Evolutionary conservation across 2,329 filamentous ascomycete species (phyloP).

Genomic region (Colletotrichum cordylinicola): DNA sequence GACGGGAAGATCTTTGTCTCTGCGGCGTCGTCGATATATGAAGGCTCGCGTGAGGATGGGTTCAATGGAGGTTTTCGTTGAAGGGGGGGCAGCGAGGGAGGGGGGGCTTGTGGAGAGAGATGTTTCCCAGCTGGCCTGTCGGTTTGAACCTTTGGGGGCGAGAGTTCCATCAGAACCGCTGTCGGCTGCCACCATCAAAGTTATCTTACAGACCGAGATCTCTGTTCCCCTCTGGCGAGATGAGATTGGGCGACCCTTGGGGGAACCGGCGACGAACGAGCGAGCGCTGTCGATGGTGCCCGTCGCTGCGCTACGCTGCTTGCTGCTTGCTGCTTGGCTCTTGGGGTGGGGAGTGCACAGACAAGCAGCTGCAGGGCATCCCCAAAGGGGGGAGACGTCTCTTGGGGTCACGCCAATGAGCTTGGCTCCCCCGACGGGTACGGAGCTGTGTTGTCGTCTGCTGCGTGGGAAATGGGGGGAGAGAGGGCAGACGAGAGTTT

Average conservation of each 20-base stretch:
- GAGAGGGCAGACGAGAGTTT: constrained; percentile 4
- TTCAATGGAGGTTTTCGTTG: background rate
- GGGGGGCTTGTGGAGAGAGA: background rate
- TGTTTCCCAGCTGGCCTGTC: background rate
- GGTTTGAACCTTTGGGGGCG: background rate
- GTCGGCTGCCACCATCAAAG: background rate
- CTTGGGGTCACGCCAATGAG: constrained; percentile 11
- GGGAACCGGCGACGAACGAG: background rate
- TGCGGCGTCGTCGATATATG: background rate
- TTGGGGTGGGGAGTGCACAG: constrained; percentile 1
- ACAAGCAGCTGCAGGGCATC: constrained; percentile 17
- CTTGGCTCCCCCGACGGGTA: constrained; percentile 15
- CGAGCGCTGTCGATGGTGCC: background rate
- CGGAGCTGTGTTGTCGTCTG: background rate
- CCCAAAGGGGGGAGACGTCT: background rate
- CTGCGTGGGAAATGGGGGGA: constrained; percentile 1
- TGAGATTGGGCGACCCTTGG: constrained; percentile 3
- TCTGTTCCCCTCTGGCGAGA: background rate
- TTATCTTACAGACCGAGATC: background rate
- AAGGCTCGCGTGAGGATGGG: background rate
- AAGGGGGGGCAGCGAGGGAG: background rate
- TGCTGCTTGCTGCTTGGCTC: background rate
- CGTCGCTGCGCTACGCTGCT: background rate
- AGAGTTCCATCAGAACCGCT: background rate
- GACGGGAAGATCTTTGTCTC: background rate